phyloP scores from a whole-genome alignment of 768 basidiomycete species.

The Lenzites betulinus region DNA sequence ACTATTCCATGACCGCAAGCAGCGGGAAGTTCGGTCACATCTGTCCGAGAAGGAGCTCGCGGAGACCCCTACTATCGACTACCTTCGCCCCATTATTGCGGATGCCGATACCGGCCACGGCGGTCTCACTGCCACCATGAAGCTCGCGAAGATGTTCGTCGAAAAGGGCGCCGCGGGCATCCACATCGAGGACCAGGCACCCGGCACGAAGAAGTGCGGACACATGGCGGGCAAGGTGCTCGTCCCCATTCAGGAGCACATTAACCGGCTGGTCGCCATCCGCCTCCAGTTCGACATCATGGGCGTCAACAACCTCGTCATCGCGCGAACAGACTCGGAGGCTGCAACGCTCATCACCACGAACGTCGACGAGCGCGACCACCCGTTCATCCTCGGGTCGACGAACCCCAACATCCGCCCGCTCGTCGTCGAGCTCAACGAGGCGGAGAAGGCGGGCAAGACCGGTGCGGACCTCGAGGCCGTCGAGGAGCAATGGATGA shows the following conservation, averaged over 20 bases:
- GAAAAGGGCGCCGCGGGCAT: constrained; percentile 98
- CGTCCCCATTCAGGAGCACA: constrained; percentile 96
- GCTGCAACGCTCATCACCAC: constrained; percentile 96
- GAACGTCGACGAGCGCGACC: constrained; percentile 97
- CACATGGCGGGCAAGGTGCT: constrained; percentile 97
- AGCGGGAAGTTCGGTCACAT: constrained; percentile 75
- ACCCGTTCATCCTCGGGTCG: constrained; percentile 91
- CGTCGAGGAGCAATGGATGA: constrained; percentile 87
- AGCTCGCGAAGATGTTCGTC: constrained; percentile 97
- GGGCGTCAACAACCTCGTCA: constrained; percentile 93
- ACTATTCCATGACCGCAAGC: constrained; percentile 98
- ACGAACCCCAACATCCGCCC: constrained; percentile 74
- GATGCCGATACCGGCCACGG: constrained; percentile 99
- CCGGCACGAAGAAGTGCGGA: constrained; percentile 95
- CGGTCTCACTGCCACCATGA: constrained; percentile 97
- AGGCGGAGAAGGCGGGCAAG: constrained; percentile 82
- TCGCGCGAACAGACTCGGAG: constrained; percentile 96
- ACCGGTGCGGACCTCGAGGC: constrained; percentile 79
- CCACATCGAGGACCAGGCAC: constrained; percentile 97
- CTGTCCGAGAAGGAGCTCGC: constrained; percentile 73
- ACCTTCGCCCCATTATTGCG: constrained; percentile 91
- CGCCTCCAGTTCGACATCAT: constrained; percentile 98
- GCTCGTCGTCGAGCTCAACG: constrained; percentile 78
- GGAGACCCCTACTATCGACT: constrained; percentile 75
- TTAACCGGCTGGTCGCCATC: constrained; percentile 96